These are phyloP conservation scores for Leccinum glutinopallens DNA, from an alignment of 1,284 basidiomycete species.

Conservation along the genomic window DNA sequence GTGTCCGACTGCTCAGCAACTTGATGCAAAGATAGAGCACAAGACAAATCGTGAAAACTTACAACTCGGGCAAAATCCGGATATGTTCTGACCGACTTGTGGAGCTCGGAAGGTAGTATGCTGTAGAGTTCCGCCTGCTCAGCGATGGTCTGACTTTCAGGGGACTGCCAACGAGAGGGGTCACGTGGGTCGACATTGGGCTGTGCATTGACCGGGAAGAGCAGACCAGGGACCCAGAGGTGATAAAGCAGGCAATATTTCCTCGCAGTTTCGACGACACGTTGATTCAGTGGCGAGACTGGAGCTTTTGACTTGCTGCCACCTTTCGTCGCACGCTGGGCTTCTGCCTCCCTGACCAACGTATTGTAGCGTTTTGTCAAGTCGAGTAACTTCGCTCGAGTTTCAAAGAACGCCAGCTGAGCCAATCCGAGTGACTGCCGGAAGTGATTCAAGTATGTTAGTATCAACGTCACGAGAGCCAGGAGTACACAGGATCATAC, in stretches of 20 bases:
- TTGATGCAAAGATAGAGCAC: background rate
- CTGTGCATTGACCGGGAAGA: constrained; percentile 2
- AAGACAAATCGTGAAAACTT: background rate
- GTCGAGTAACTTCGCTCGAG: background rate
- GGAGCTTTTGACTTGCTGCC: background rate
- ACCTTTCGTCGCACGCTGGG: background rate
- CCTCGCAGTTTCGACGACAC: background rate
- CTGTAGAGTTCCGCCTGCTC: constrained; percentile 9
- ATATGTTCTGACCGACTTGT: constrained; percentile 2
- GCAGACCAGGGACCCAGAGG: constrained; percentile 4
- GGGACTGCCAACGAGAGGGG: background rate
- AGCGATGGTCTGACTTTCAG: background rate
- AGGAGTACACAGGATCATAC: background rate
- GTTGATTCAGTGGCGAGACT: constrained; percentile 1
- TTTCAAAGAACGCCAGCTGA: constrained; percentile 2
- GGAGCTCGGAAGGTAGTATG: constrained; percentile 1
- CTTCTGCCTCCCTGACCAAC: background rate
- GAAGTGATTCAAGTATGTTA: background rate
- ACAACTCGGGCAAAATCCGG: background rate
- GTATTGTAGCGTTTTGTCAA: constrained; percentile 6
- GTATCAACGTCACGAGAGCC: background rate
- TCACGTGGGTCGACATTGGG: background rate
- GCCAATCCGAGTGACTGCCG: constrained; percentile 4
- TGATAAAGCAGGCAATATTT: constrained; percentile 14
- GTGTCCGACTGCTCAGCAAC: background rate